Percentiles rank a stretch among this genome's conserved stretches.
phyloP scores from a whole-genome alignment of 2,329 filamentous ascomycete genomes.

The Lachnellula hyalina region DNA sequence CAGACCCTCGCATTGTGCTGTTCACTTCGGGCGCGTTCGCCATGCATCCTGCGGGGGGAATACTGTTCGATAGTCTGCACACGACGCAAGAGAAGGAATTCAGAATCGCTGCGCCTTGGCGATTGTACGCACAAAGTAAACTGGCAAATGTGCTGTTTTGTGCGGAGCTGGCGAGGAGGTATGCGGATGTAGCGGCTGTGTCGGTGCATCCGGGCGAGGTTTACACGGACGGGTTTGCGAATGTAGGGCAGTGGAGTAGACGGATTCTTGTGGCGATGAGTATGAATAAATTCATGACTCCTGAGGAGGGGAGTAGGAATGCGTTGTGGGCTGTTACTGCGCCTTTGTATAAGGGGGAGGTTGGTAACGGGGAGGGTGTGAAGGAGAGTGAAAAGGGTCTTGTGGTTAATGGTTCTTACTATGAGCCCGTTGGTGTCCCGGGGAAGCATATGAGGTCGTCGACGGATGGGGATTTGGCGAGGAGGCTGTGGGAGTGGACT shows the following conservation, averaged over 20 bases:
- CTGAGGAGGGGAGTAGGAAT: constrained; percentile 32
- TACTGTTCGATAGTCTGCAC: background rate
- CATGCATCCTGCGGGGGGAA: background rate
- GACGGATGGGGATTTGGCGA: constrained; percentile 28
- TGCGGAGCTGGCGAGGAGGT: constrained; percentile 35
- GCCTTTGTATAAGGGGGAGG: background rate
- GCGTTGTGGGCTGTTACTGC: constrained; percentile 38
- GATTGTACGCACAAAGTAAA: constrained; percentile 39
- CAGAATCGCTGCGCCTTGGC: constrained; percentile 31
- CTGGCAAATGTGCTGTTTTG: constrained; percentile 43
- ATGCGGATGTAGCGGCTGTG: constrained; percentile 34
- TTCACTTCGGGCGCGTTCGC: background rate
- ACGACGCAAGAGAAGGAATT: constrained; percentile 16
- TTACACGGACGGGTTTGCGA: constrained; percentile 10
- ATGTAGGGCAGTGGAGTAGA: background rate
- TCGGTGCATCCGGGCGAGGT: constrained; percentile 37
- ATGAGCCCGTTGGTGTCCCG: constrained; percentile 34
- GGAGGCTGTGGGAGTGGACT: constrained; percentile 35
- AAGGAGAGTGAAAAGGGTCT: background rate
- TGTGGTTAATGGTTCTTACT: constrained; percentile 34
- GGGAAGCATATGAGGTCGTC: constrained; percentile 19
- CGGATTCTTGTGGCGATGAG: background rate
- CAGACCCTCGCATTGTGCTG: constrained; percentile 11
- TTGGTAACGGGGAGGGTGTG: constrained; percentile 10
- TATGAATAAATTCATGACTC: background rate